Evolutionary conservation across 1,284 basidiomycete genomes (phyloP), one percentile per base, ranked within the genome.

Genomic region (Lignosus rhinocerotis): DNA sequence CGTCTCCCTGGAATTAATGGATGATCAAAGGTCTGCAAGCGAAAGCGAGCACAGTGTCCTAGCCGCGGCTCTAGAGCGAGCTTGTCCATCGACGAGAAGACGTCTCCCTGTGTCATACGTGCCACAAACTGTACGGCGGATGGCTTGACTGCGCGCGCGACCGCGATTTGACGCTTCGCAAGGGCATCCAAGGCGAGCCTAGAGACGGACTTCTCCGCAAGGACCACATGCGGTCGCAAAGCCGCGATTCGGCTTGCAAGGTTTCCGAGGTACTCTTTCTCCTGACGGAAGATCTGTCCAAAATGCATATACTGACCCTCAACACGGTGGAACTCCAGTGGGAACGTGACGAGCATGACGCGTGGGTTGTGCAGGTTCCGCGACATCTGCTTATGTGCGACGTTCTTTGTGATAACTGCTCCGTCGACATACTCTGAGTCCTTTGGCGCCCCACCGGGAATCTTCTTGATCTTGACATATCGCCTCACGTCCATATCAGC

Each of bases 401-500:
- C 90, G 66, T 99, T 98, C 80, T 99, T 98, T 19, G 95, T 96
- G 69, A 98, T 97, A 50, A 99, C 95, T 10, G 93, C 94, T 3
- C 97, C 97, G 63, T 96, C 93, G 51, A 99, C 93, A 68, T 96
- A 99, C 78, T 98, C 96, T 11, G 94, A 97, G 72, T 99, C 94
- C 33, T 80, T 83, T 36, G 96, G 94, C 51, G 84, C 80, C 11
- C 97, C 97, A 12, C 97, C 97, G 0, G 97, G 96, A 17, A 99
- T 92, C 74, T 97, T 96, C 79, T 99, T 99, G 75, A 99, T 96
- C 78, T 99, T 99, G 64, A 99, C 93, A 67, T 97, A 98, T 31
- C 91, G 84, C 48, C 96, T 84, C 19, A 98, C 90, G 72, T 99
- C 96, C 83, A 97, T 96, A 67, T 97, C 95, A 53, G 93, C 92